Evolutionary conservation across 2,329 filamentous ascomycete species (phyloP), one percentile per base, ranked within the genome.

Genomic region (Conoideocrella luteorostrata): DNA sequence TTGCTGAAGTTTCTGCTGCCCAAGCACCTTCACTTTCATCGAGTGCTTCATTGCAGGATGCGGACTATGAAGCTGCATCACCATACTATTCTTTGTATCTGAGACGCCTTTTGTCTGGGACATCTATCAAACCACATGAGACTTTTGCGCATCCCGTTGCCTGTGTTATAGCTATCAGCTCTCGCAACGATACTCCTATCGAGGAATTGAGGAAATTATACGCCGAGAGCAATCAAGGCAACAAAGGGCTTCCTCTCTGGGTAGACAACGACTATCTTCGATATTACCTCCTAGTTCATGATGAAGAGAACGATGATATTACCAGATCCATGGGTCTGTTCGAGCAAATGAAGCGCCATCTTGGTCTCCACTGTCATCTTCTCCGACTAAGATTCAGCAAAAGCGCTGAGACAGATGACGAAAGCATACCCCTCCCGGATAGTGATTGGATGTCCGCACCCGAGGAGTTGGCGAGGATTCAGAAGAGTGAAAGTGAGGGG

Each of bases 321-420:
- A 80, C 80, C 29, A 86, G 89, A 64, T 95, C 90, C 11, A 91
- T 91, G 63, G 79, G 82, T 15, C 72, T 97, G 22, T 98, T 95
- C 63, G 93, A 98, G 55, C 88, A 96, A 63, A 98, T 98, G 94
- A 98, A 97, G 66, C 82, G 93, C n/a, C 88, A 96, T 65, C 88
- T 98, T 51, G 93, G 93, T 2, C 71, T 97, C 38, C 90, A 98
- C 64, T 98, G 93, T 60, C 93, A 98, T 65, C 73, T 98, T 10
- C 72, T 98, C 26, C 75, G 94, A 50, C 70, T 98, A 40, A 79
- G 91, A 53, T 94, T 88, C 56, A 85, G 81, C 29, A 86, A 89
- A 59, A 91, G 88, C 62, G 83, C 88, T 28, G 81, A 90, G 50
- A 90, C 88, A 1, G 93, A 97, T 61, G 90, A 96, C 60, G 91